Conservation (phyloP, 208 protist species). For the Balamuthia mandrillaris region DNA sequence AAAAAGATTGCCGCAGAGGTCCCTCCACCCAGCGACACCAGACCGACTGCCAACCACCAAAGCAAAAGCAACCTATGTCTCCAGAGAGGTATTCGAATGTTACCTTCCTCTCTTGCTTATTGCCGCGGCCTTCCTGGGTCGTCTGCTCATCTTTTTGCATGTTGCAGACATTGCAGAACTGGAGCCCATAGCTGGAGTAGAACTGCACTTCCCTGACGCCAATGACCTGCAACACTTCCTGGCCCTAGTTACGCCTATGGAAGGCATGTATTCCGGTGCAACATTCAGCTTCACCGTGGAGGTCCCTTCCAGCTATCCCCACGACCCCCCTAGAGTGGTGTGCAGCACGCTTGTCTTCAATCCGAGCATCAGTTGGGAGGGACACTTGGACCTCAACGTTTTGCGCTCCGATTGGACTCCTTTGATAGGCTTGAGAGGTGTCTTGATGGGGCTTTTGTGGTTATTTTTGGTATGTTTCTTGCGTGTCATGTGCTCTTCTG, state of each 20-base stretch:
- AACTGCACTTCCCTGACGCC: constrained; percentile 58
- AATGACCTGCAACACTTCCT: constrained; percentile 62
- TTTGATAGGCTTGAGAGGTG: constrained; percentile 71
- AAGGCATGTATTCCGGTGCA: constrained; percentile 61
- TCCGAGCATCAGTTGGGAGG: constrained; percentile 78
- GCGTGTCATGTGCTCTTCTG: too few relatives aligned
- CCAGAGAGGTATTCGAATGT: too few relatives aligned
- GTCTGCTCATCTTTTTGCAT: too few relatives aligned
- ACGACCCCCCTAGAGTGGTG: constrained; percentile 66
- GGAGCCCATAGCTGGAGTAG: constrained; percentile 47
- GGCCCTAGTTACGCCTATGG: constrained; percentile 52
- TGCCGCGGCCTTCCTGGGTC: too few relatives aligned
- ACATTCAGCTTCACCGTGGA: constrained; percentile 64
- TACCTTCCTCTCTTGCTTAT: too few relatives aligned
- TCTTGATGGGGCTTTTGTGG: constrained; percentile 75
- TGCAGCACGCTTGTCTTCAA: constrained; percentile 67
- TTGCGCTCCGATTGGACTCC: constrained; percentile 79
- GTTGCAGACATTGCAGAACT: constrained; percentile 69
- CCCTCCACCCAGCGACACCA: too few relatives aligned
- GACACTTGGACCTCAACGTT: constrained; percentile 79
- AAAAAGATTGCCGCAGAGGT: too few relatives aligned
- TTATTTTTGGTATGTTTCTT: constrained; percentile 63
- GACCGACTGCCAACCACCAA: too few relatives aligned
- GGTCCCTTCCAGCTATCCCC: constrained; percentile 61
- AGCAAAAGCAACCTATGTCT: too few relatives aligned